These are phyloP conservation scores for Emericellopsis atlantica DNA, from an alignment of 2,329 filamentous ascomycete species.

Conservation along the genomic window DNA sequence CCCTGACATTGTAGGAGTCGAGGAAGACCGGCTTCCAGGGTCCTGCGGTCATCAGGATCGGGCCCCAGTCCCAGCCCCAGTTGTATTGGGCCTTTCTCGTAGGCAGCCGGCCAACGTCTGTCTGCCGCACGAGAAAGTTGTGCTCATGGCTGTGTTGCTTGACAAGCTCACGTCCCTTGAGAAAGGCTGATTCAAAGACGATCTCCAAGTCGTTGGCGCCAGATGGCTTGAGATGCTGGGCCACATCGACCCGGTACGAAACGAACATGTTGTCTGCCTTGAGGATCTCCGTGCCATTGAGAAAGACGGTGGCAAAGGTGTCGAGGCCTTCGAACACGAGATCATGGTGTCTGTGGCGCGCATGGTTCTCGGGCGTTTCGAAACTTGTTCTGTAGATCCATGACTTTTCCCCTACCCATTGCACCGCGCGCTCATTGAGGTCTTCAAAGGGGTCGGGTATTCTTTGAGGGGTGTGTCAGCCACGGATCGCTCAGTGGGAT, in stretches of 20 bases:
- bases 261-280: slow-evolving; percentile 52
- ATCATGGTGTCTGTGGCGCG: slow-evolving; percentile 11
- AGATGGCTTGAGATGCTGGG: slow-evolving; percentile 18
- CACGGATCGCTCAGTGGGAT: not conserved
- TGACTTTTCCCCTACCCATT: slow-evolving; percentile 49
- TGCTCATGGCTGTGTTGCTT: slow-evolving; percentile 39
- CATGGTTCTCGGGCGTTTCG: slow-evolving; percentile 6
- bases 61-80: slow-evolving; percentile 64
- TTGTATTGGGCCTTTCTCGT: slow-evolving; percentile 58
- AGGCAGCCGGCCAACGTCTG: slow-evolving; percentile 13
- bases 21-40: slow-evolving; percentile 56
- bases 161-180: slow-evolving; percentile 38
- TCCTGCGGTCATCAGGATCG: slow-evolving; percentile 47
- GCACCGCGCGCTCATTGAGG: slow-evolving; percentile 45
- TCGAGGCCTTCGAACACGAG: slow-evolving; percentile 53
- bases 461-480: not conserved
- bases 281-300: slow-evolving; percentile 41
- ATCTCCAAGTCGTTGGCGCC: slow-evolving; percentile 36
- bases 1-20: slow-evolving; percentile 46
- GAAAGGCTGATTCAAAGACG: slow-evolving; percentile 39
- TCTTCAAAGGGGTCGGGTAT: slow-evolving; percentile 46
- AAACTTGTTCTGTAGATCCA: slow-evolving; percentile 42
- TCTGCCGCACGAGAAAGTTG: slow-evolving; percentile 9
- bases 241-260: slow-evolving; percentile 41
- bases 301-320: slow-evolving; percentile 44